Evolutionary conservation across 148 eudicot species (phyloP), one percentile per base, ranked within the genome.

Genomic region (Diospyros kaki): DNA sequence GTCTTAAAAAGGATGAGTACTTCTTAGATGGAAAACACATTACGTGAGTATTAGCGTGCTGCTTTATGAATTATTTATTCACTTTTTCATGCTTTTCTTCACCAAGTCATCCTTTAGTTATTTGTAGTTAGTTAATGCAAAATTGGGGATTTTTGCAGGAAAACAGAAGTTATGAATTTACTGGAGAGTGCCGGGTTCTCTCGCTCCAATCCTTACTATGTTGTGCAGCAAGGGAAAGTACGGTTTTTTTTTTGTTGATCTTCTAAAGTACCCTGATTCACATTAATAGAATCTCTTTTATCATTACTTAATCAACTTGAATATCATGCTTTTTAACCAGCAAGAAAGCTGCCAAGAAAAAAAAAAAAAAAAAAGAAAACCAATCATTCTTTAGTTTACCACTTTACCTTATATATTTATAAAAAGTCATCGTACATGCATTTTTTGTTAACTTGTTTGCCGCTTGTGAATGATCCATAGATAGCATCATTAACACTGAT

Each of bases 161-260:
- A 96, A 81, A 93, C 92, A 17, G 99, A 96, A 89, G 99, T 96
- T 73, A 90, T 87, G 94, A 96, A 93, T 83, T 87, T 96, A 75
- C 89, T 93, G 41, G 99, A 96, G 84, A 93, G 98, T 87, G 99
- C 98, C 74, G 99, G 99, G 3, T 96, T 96, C 77, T 96, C 99
- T 80, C 98, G 99, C 69, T 96, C 99, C 73, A 96, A 96, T 75
- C 98, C 99, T 69, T 96, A 96, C 81, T 93, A 96, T 85, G 99
- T 96, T 76, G 98, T 96, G 80, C 98, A 96, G 84, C 99, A 96
- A 82, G 99, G 99, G 76, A 93, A 96, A 81, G 98, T 94, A 81
- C 65, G 78, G 0, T 48, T 48, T 48, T 48, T 48, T 4, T 48
- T 48, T 61, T 79, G 18, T 42, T 76, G 41, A n/a, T 68, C 38